Conservation (phyloP, 2,329 filamentous ascomycete species). For the Verticillium tricorpus region DNA sequence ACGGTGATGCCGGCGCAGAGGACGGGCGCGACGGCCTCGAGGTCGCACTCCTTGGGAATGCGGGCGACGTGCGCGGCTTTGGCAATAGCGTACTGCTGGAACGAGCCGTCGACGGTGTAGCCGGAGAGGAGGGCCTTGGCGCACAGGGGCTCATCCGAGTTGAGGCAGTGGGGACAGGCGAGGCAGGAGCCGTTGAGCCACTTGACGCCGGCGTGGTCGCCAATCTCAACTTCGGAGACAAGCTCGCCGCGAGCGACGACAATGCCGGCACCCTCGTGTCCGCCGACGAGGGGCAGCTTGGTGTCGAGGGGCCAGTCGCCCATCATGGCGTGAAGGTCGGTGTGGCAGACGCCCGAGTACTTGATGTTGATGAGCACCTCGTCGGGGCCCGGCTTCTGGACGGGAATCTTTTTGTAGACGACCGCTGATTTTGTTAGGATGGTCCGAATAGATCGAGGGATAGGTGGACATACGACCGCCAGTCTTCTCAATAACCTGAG, state of each 20-base stretch:
- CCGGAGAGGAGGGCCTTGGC: conserved; percentile 70
- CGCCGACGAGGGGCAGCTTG: conserved; percentile 83
- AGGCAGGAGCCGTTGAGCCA: conserved; percentile 91
- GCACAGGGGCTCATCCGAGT: conserved; percentile 80
- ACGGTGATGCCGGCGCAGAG: conserved; percentile 84
- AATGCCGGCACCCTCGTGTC: conserved; percentile 73
- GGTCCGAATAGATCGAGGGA: not conserved
- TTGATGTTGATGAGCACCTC: conserved; percentile 91
- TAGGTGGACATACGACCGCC: conserved; percentile 55
- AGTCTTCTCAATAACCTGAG: conserved; percentile 80
- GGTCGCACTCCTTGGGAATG: conserved; percentile 70
- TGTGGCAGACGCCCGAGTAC: conserved; percentile 88
- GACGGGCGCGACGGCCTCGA: conserved; percentile 75
- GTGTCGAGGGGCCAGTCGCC: conserved; percentile 84
- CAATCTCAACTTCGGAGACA: conserved; percentile 73
- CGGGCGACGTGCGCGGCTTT: conserved; percentile 82
- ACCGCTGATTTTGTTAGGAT: conserved; percentile 39
- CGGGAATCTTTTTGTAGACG: conserved; percentile 76
- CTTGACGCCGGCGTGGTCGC: conserved; percentile 84
- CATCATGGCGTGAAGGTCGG: conserved; percentile 73
- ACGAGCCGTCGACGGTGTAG: conserved; percentile 88
- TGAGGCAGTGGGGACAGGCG: conserved; percentile 76
- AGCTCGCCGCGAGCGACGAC: conserved; percentile 77
- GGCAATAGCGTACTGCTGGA: conserved; percentile 88
- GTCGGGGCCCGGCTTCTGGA: conserved; percentile 75